phyloP scores from a whole-genome alignment of 2,329 filamentous ascomycete genomes.

The Ceratocystis ficicola region DNA sequence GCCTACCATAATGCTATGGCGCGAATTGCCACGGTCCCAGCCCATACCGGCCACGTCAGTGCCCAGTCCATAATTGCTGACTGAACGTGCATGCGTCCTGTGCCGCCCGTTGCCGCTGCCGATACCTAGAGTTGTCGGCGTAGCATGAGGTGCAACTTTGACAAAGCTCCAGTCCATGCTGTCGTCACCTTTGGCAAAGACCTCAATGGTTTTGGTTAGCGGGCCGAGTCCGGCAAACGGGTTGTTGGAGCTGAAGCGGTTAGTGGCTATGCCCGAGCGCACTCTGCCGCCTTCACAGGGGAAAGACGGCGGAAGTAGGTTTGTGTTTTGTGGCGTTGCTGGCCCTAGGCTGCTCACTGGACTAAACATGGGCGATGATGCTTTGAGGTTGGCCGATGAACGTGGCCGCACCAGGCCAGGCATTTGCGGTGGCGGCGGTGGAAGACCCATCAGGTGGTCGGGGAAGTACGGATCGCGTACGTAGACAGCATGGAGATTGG shows the following conservation, averaged over 20 bases:
- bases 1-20: constrained; percentile 43
- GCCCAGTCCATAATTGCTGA: constrained; percentile 47
- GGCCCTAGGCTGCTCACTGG: constrained; percentile 23
- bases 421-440: constrained; percentile 54
- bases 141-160: constrained; percentile 33
- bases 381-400: constrained; percentile 27
- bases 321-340: constrained; percentile 24
- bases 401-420: constrained; percentile 30
- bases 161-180: constrained; percentile 48
- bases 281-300: constrained; percentile 24
- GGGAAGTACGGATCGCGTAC: constrained; percentile 77
- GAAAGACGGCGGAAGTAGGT: constrained; percentile 18
- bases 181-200: constrained; percentile 49
- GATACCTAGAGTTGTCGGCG: constrained; percentile 20
- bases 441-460: constrained; percentile 59
- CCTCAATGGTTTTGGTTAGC: constrained; percentile 44
- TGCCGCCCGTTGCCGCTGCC: background rate
- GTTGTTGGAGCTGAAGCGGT: constrained; percentile 49
- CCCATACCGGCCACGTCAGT: constrained; percentile 38
- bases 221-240: constrained; percentile 37
- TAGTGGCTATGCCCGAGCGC: constrained; percentile 21
- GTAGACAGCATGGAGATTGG: constrained; percentile 63
- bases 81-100: constrained; percentile 31
- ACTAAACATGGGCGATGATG: constrained; percentile 22
- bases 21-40: constrained; percentile 41